Conservation (phyloP, 768 basidiomycete species). For the Ramaria sp. region DNA sequence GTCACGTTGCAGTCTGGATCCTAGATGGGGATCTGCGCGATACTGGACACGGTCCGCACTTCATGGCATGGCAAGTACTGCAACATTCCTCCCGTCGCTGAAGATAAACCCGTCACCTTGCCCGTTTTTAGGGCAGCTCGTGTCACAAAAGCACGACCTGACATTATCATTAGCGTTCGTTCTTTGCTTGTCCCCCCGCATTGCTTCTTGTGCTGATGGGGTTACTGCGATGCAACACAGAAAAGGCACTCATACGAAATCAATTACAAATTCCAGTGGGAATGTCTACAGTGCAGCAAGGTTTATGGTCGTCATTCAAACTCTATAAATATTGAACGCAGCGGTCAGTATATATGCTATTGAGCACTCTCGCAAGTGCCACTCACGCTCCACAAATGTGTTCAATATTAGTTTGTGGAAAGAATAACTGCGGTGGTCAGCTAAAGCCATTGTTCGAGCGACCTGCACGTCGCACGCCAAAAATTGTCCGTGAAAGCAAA, state of each 20-base stretch:
- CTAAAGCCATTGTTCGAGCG: conserved; percentile 6
- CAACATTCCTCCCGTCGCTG: not conserved
- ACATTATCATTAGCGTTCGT: conserved; percentile 63
- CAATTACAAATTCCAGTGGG: conserved; percentile 63
- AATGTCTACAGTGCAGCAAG: conserved; percentile 52
- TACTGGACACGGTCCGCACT: conserved; percentile 53
- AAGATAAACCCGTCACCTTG: conserved; percentile 2
- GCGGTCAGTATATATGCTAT: not conserved
- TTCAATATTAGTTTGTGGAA: not conserved
- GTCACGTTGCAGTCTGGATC: conserved; percentile 80
- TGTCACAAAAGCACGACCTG: conserved; percentile 56
- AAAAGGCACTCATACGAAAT: conserved; percentile 70
- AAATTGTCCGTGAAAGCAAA: not conserved
- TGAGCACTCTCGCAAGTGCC: too few relatives aligned
- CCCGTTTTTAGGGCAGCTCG: conserved; percentile 42
- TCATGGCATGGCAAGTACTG: conserved; percentile 53
- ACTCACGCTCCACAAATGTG: not conserved
- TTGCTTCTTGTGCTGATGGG: conserved; percentile 2
- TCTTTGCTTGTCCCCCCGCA: conserved; percentile 1
- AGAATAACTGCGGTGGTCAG: not conserved
- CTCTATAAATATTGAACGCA: conserved; percentile 1
- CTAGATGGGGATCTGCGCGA: conserved; percentile 62
- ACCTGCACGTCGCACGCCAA: not conserved
- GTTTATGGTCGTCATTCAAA: conserved; percentile 30
- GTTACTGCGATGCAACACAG: conserved; percentile 23